Percentiles rank a stretch among this genome's conserved stretches.
Conservation (phyloP, 805 yeast species). For the Diddensiella santjacobensis region DNA sequence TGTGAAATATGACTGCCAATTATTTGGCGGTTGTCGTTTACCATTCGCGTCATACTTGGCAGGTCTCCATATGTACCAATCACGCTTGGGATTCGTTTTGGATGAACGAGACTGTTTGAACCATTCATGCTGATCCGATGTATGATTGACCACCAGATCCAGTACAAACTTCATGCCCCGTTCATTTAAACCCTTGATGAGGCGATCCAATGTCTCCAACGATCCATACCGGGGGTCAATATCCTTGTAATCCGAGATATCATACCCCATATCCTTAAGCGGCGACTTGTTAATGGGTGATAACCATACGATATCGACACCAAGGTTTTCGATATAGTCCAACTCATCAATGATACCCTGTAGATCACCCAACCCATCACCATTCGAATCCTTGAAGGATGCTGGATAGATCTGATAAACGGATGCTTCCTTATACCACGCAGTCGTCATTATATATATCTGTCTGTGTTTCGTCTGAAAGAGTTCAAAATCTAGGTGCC, state of each 20-base stretch:
- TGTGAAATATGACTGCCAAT: constrained; percentile 51
- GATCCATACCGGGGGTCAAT: constrained; percentile 53
- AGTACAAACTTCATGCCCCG: constrained; percentile 50
- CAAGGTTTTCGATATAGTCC: constrained; percentile 49
- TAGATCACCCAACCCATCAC: constrained; percentile 57
- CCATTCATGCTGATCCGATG: constrained; percentile 55
- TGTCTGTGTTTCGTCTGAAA: too few species aligned
- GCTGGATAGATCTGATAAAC: constrained; percentile 62
- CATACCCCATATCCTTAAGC: constrained; percentile 62
- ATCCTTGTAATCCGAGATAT: constrained; percentile 50
- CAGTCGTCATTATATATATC: constrained; percentile 9
- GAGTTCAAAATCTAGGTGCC: too few species aligned
- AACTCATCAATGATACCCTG: constrained; percentile 49
- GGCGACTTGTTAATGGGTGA: constrained; percentile 59
- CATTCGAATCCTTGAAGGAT: constrained; percentile 54
- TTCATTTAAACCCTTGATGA: constrained; percentile 45
- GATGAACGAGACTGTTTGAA: constrained; percentile 53
- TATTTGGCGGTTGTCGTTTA: constrained; percentile 51
- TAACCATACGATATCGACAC: constrained; percentile 53
- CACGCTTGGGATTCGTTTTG: constrained; percentile 51
- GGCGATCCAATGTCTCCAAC: constrained; percentile 47
- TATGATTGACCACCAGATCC: constrained; percentile 58
- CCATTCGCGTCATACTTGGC: constrained; percentile 46
- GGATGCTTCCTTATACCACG: constrained; percentile 60
- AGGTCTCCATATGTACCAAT: constrained; percentile 59